phyloP scores from a whole-genome alignment of 148 eudicot genomes.

The Linanthus parryae region DNA sequence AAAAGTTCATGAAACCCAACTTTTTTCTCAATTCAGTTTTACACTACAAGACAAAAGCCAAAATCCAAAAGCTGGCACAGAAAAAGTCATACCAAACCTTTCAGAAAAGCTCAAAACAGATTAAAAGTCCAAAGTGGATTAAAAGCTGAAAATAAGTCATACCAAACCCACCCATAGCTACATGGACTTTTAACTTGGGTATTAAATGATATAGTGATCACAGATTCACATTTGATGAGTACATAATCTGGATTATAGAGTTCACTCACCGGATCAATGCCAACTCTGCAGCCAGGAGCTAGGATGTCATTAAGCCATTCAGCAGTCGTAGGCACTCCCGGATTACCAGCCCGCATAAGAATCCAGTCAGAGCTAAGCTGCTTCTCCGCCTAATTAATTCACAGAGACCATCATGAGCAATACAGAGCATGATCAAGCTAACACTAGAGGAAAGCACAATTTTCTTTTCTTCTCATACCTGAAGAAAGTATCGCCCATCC shows the following conservation, averaged over 20 bases:
- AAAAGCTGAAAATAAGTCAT: no score
- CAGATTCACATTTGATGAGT: not conserved
- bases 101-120: no score
- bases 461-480: constrained; percentile 34
- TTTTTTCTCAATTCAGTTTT: no score
- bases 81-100: no score
- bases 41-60: no score
- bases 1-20: no score
- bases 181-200: no score
- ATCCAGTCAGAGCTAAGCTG: constrained; percentile 84
- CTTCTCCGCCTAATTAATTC: constrained; percentile 65
- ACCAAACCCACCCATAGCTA: no score
- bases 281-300: constrained; percentile 88
- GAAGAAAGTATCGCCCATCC: constrained; percentile 94
- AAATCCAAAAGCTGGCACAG: no score
- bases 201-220: no score
- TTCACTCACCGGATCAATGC: constrained; percentile 98
- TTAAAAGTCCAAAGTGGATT: no score
- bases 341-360: constrained; percentile 94
- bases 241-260: constrained; percentile 6
- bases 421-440: not conserved
- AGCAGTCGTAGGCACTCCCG: constrained; percentile 77
- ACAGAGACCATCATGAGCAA: not conserved
- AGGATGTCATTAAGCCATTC: constrained; percentile 92
- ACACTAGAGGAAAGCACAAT: not conserved